These are phyloP conservation scores for Penicillium cosmopolitanum DNA, from an alignment of 495 filamentous ascomycete genomes.

Conservation along the genomic window DNA sequence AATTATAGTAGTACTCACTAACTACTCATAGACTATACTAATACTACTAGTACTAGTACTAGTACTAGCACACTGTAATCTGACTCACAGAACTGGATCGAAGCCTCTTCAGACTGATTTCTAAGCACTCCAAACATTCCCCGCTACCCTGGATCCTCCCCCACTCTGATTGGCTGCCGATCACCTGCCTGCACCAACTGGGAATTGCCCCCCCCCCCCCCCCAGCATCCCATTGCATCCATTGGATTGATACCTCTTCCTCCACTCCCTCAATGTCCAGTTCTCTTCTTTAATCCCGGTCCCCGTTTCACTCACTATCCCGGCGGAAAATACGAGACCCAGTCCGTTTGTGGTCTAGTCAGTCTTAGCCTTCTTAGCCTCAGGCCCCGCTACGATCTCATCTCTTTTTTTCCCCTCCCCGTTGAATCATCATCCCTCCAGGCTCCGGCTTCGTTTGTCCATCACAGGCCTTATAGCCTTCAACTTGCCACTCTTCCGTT, in stretches of 20 bases:
- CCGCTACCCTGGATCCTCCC: background rate
- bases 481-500: background rate
- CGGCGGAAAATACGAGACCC: background rate
- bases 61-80: background rate
- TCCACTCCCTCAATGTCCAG: background rate
- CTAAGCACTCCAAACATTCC: slow-evolving; percentile 19
- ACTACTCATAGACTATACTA: no score
- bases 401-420: slow-evolving; percentile 15
- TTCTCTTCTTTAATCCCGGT: background rate
- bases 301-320: background rate
- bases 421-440: slow-evolving; percentile 1
- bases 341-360: slow-evolving; percentile 5
- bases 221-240: background rate
- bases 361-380: slow-evolving; percentile 12
- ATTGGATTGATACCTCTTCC: background rate
- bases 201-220: background rate
- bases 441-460: background rate
- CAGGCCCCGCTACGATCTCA: slow-evolving; percentile 18
- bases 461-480: background rate
- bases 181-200: slow-evolving; percentile 12
- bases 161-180: slow-evolving; percentile 24
- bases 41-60: no score
- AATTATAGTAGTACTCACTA: background rate
- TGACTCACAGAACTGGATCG: slow-evolving; percentile 14
- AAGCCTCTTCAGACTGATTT: slow-evolving; percentile 21